phyloP scores from a whole-genome alignment of 2,329 filamentous ascomycete species.

The Venturia asperata region DNA sequence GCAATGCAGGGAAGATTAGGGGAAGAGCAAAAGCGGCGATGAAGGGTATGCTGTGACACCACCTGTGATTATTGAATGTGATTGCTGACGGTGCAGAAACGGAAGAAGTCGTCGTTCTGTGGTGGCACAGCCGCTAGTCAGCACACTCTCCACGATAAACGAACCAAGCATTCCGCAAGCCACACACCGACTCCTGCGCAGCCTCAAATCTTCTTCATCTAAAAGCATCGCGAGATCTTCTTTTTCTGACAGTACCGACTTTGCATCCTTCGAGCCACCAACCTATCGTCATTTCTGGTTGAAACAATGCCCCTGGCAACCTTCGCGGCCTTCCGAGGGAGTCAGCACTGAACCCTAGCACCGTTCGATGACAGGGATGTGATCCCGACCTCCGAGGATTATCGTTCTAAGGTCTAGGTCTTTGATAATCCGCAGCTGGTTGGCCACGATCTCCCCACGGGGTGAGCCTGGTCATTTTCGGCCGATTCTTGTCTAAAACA shows the following conservation, averaged over 20 bases:
- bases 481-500: not conserved
- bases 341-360: not conserved
- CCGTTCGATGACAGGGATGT: not conserved
- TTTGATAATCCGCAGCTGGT: not conserved
- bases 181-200: not conserved
- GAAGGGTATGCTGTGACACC: not conserved
- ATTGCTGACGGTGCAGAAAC: not conserved
- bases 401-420: not conserved
- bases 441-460: not conserved
- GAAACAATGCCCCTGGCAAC: not conserved
- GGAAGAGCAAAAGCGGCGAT: not conserved
- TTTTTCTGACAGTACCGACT: not conserved
- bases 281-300: too few species aligned
- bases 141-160: not conserved
- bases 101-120: not conserved
- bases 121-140: not conserved
- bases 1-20: too few species aligned
- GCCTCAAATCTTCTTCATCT: not conserved
- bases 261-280: not conserved
- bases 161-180: conserved; percentile 2
- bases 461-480: not conserved
- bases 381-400: not conserved
- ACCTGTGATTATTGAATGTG: not conserved
- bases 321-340: not conserved
- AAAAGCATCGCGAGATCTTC: not conserved